These are phyloP conservation scores for Suillus discolor DNA, from an alignment of 768 basidiomycete species.

Conservation along the genomic window DNA sequence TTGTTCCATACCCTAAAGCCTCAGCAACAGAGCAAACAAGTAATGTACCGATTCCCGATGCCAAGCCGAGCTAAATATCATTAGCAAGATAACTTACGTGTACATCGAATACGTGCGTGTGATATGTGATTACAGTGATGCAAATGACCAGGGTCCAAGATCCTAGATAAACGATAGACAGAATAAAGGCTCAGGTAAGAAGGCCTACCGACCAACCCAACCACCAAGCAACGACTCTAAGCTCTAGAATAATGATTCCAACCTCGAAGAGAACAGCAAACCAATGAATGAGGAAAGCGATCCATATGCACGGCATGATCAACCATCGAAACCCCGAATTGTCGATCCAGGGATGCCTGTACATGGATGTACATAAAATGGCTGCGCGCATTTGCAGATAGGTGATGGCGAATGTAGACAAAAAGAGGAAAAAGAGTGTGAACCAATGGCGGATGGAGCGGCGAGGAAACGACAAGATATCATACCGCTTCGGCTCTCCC, in stretches of 20 bases:
- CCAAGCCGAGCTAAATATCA: slow-evolving; percentile 11
- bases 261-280: slow-evolving; percentile 62
- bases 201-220: slow-evolving; percentile 68
- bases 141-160: slow-evolving; percentile 13
- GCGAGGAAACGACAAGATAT: slow-evolving; percentile 55
- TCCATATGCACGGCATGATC: slow-evolving; percentile 62
- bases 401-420: slow-evolving; percentile 48
- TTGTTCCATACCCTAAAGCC: background rate
- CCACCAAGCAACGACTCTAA: slow-evolving; percentile 73
- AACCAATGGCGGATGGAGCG: slow-evolving; percentile 74
- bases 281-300: slow-evolving; percentile 69
- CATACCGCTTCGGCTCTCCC: slow-evolving; percentile 70
- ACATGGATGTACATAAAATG: slow-evolving; percentile 52
- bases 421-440: slow-evolving; percentile 54
- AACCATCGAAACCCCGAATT: slow-evolving; percentile 66
- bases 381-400: slow-evolving; percentile 63
- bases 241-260: slow-evolving; percentile 56
- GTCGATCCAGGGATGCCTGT: slow-evolving; percentile 58
- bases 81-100: slow-evolving; percentile 2
- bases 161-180: slow-evolving; percentile 12
- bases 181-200: slow-evolving; percentile 32
- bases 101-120: slow-evolving; percentile 6
- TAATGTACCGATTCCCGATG: slow-evolving; percentile 6
- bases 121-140: slow-evolving; percentile 14
- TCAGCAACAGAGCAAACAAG: background rate